Evolutionary conservation across 371 early-diverging fungal species (phyloP).

Genomic region (Encephalitozoon romaleae): DNA sequence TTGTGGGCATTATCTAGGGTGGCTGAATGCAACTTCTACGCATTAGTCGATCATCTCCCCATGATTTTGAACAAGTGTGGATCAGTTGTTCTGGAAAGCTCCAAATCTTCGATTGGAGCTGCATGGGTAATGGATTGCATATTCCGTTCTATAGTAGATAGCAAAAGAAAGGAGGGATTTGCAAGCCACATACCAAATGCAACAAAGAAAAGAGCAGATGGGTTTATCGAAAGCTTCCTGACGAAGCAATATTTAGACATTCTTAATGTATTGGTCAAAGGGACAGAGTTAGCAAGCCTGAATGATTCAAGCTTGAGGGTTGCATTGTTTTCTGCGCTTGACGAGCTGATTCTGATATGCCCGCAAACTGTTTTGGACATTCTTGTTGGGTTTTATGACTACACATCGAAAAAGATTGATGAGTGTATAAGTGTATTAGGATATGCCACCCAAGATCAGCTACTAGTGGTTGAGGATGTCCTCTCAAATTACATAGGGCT

Average conservation of each 20-base stretch:
- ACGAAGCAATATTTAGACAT: constrained; percentile 39
- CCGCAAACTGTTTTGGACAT: background rate
- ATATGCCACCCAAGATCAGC: constrained; percentile 7
- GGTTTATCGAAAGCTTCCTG: constrained; percentile 16
- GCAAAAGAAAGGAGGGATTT: background rate
- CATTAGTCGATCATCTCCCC: constrained; percentile 16
- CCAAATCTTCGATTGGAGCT: constrained; percentile 37
- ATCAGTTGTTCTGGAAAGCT: constrained; percentile 6
- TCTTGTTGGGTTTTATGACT: constrained; percentile 28
- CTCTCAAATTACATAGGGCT: constrained; percentile 50
- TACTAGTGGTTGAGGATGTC: constrained; percentile 50
- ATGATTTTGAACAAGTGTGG: constrained; percentile 25
- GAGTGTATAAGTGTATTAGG: constrained; percentile 22
- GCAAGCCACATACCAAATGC: constrained; percentile 4
- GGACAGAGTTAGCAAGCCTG: constrained; percentile 13
- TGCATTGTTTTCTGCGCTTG: constrained; percentile 46
- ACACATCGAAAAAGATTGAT: constrained; percentile 24
- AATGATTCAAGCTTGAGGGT: constrained; percentile 41
- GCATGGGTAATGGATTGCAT: constrained; percentile 41
- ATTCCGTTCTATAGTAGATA: constrained; percentile 15
- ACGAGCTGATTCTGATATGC: constrained; percentile 28
- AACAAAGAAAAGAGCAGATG: background rate
- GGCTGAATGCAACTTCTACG: constrained; percentile 48
- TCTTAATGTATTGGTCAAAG: constrained; percentile 20
- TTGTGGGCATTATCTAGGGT: constrained; percentile 52